Percentiles rank a stretch among this genome's conserved stretches.
Evolutionary conservation across 495 filamentous ascomycete genomes (phyloP).

Genomic region (Aspergillus ellipticus): DNA sequence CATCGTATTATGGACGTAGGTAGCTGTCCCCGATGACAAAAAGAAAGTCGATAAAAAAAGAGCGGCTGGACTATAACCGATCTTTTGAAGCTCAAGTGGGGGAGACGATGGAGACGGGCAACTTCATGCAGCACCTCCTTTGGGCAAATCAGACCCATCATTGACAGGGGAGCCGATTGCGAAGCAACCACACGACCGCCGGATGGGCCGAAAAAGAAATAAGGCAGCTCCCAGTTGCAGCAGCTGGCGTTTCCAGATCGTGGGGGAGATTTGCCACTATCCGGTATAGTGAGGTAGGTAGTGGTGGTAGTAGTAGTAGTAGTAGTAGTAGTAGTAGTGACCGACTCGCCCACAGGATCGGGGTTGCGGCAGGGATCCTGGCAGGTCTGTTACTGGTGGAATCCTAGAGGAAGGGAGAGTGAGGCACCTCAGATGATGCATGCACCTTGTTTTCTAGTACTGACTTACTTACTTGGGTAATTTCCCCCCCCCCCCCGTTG

Average conservation of each 20-base stretch:
- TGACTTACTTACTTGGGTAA: too few species aligned
- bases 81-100: constrained; percentile 10
- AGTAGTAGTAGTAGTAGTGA: background rate
- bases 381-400: background rate
- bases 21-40: constrained; percentile 7
- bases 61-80: background rate
- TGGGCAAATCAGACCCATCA: constrained; percentile 17
- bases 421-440: constrained; percentile 10
- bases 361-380: constrained; percentile 18
- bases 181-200: constrained; percentile 6
- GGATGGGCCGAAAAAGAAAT: constrained; percentile 6
- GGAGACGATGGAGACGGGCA: constrained; percentile 1
- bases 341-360: constrained; percentile 19
- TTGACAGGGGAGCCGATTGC: constrained; percentile 9
- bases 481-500: background rate
- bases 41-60: constrained; percentile 2
- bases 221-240: constrained; percentile 7
- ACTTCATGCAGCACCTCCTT: constrained; percentile 16
- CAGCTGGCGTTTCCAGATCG: constrained; percentile 21
- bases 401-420: background rate
- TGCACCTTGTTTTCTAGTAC: constrained; percentile 8
- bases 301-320: too few species aligned
- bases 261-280: constrained; percentile 27
- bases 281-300: constrained; percentile 5
- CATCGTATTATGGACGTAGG: background rate